Evolutionary conservation across 345 rosid species (phyloP).

Genomic region (Salix suchowensis): DNA sequence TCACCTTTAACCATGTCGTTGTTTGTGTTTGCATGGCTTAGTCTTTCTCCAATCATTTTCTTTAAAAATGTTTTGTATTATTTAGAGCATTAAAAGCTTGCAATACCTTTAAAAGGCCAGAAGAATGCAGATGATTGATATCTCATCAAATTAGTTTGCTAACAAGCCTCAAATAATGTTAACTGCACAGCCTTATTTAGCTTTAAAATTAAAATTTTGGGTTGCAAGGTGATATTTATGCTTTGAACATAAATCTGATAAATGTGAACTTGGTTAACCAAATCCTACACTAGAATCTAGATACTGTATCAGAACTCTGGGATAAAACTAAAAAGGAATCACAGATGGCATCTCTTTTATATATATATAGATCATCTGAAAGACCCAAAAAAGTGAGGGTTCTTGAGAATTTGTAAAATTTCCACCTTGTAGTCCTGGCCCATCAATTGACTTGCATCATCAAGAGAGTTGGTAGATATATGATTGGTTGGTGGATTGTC

Average conservation of each 20-base stretch:
- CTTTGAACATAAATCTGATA: not conserved
- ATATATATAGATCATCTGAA: no score
- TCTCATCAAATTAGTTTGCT: not conserved
- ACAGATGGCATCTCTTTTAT: not conserved
- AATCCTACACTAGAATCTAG: not conserved
- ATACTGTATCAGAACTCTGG: not conserved
- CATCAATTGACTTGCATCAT: not conserved
- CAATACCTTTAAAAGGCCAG: not conserved
- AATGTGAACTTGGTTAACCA: not conserved
- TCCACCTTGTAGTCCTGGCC: not conserved
- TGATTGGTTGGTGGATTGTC: not conserved
- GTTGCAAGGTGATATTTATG: not conserved
- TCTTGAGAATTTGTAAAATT: not conserved
- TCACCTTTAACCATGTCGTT: not conserved
- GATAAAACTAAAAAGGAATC: not conserved
- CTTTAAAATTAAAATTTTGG: not conserved
- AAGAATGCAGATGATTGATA: not conserved
- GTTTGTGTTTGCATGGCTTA: not conserved
- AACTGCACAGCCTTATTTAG: not conserved
- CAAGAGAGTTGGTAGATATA: not conserved
- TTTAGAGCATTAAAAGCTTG: not conserved
- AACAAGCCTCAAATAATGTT: not conserved
- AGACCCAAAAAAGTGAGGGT: no score
- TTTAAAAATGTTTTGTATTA: not conserved
- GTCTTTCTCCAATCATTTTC: not conserved